Conservation (phyloP, 2,329 filamentous ascomycete species). For the Phoma herbarum region DNA sequence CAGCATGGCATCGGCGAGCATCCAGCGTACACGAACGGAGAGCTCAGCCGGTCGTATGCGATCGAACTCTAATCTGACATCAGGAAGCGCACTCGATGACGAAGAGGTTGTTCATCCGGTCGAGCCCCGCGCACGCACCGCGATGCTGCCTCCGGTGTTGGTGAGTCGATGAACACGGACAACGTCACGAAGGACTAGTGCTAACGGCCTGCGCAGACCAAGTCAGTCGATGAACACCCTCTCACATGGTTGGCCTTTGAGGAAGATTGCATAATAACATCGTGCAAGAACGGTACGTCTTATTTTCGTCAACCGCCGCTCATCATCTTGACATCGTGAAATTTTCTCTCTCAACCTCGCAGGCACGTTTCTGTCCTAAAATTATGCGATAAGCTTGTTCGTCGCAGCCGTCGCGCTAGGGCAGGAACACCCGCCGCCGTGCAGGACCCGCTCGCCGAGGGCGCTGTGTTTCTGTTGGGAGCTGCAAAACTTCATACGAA, state of each 20-base stretch:
- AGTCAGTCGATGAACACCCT: constrained; percentile 84
- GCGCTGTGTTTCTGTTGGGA: constrained; percentile 24
- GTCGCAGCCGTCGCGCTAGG: constrained; percentile 20
- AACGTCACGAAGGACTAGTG: constrained; percentile 6
- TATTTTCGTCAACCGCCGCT: constrained; percentile 11
- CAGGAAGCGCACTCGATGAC: constrained; percentile 62
- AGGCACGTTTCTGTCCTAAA: constrained; percentile 14
- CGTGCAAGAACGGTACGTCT: constrained; percentile 83
- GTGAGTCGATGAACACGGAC: constrained; percentile 58
- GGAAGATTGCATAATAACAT: constrained; percentile 90
- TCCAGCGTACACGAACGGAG: constrained; percentile 64
- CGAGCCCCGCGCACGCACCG: constrained; percentile 82
- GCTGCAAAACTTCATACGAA: constrained; percentile 19
- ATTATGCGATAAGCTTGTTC: constrained; percentile 18
- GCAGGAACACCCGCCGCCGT: constrained; percentile 20
- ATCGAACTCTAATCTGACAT: constrained; percentile 74
- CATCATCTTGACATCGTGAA: constrained; percentile 7
- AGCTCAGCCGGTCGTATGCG: constrained; percentile 70
- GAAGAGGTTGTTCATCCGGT: constrained; percentile 78
- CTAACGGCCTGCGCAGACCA: constrained; percentile 65
- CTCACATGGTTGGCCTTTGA: constrained; percentile 93
- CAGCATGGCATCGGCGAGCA: constrained; percentile 60
- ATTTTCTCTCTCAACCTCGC: constrained; percentile 20
- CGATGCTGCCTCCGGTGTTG: constrained; percentile 89
- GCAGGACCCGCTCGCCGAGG: constrained; percentile 22